These are phyloP conservation scores for Sphaerosporella brunnea DNA, from an alignment of 495 filamentous ascomycete genomes.

Conservation along the genomic window DNA sequence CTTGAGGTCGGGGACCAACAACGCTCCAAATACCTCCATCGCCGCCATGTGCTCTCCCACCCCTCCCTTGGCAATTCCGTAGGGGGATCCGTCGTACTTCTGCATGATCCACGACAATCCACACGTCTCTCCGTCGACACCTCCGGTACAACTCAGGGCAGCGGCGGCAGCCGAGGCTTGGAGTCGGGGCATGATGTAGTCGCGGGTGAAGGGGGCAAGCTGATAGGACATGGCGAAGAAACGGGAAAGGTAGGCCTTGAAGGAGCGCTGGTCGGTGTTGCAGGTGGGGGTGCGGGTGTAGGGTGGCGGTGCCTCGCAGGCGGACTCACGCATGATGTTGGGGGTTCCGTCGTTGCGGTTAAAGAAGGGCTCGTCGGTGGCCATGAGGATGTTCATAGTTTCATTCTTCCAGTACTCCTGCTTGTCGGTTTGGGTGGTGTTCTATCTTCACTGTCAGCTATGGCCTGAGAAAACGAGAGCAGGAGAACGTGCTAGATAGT, in stretches of 20 bases:
- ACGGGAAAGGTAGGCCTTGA: slow-evolving; percentile 71
- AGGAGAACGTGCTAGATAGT: no score
- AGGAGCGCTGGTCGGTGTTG: slow-evolving; percentile 60
- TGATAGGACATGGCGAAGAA: slow-evolving; percentile 60
- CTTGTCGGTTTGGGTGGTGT: background rate
- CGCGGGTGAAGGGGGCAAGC: slow-evolving; percentile 48
- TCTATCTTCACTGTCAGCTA: no score
- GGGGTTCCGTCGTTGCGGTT: slow-evolving; percentile 30
- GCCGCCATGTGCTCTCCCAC: slow-evolving; percentile 42
- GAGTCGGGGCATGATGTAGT: slow-evolving; percentile 47
- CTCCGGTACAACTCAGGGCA: slow-evolving; percentile 49
- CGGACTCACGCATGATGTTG: slow-evolving; percentile 48
- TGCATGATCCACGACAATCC: slow-evolving; percentile 45
- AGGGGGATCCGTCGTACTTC: slow-evolving; percentile 33
- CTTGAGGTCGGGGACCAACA: slow-evolving; percentile 30
- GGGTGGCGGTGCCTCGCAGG: slow-evolving; percentile 35
- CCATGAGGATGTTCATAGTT: slow-evolving; percentile 35
- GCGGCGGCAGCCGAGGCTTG: slow-evolving; percentile 48
- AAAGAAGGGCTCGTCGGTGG: slow-evolving; percentile 40
- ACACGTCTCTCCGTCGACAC: slow-evolving; percentile 36
- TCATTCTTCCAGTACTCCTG: slow-evolving; percentile 4
- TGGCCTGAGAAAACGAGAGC: no score
- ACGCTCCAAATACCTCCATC: slow-evolving; percentile 41
- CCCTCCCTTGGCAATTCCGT: slow-evolving; percentile 26
- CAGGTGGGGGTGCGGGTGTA: slow-evolving; percentile 30